Percentiles rank a stretch among this genome's conserved stretches.
These are phyloP conservation scores for Edaphochlamys debaryana DNA, from an alignment of 139 green algal species.

Conservation along the genomic window DNA sequence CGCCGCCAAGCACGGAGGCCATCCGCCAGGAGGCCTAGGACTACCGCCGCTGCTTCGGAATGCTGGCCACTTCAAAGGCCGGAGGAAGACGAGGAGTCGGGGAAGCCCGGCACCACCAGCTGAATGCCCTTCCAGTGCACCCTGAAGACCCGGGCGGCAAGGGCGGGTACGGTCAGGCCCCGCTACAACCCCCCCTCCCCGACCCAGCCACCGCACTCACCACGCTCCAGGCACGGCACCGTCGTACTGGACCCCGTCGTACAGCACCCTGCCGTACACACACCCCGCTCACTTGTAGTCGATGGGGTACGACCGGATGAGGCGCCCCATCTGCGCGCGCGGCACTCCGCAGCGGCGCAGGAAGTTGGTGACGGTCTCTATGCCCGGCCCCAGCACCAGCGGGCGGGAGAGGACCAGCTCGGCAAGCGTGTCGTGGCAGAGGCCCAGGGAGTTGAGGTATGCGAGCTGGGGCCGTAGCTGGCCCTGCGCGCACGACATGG, in stretches of 20 bases:
- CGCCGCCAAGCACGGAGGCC: too few species aligned
- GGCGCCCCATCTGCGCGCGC: slow-evolving; percentile 17
- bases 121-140: slow-evolving; percentile 15
- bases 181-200: too few species aligned
- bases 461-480: slow-evolving; percentile 38
- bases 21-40: too few species aligned
- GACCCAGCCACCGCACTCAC: too few species aligned
- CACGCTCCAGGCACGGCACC: too few species aligned
- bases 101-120: not conserved
- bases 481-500: not conserved
- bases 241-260: too few species aligned
- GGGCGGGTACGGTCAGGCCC: too few species aligned
- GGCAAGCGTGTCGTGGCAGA: not conserved
- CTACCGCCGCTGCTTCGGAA: too few species aligned
- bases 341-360: slow-evolving; percentile 21
- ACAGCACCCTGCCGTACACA: too few species aligned
- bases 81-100: not conserved
- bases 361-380: slow-evolving; percentile 39
- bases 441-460: slow-evolving; percentile 22
- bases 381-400: slow-evolving; percentile 40
- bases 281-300: slow-evolving; percentile 30
- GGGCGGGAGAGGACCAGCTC: slow-evolving; percentile 34
- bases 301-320: slow-evolving; percentile 27
- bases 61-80: too few species aligned
- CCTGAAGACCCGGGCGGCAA: too few species aligned